Base-by-base conservation (phyloP, 345 rosid species). In the Aquilaria malaccensis region DNA sequence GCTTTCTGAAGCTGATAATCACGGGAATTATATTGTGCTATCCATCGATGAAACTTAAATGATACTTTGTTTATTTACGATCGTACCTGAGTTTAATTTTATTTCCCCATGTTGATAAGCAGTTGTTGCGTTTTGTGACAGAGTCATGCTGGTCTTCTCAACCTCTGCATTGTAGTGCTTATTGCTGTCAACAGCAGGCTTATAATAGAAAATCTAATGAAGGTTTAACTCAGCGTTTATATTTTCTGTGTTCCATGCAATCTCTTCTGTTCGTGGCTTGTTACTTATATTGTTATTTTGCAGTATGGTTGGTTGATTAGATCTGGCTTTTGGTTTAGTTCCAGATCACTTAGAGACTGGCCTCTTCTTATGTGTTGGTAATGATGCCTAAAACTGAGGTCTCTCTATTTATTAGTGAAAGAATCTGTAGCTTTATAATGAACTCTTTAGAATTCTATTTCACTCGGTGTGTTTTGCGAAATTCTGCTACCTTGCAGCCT, bases 351-450 rank as follows among this genome's bases (percentile, higher is more conserved):
- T 70, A 81, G 95, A 69, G 99, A 94, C 67, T 94, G 99, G 99
- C 99, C 99, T 0, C 89, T 94, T 45, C 66, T 91, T 68, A 94
- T 94, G 99, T 88, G 97, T 81, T 90, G 99, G 99, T 94, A 86
- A 56, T 56, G 32, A 61, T 63, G 55, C n/a, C 43, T 31, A 33
- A 22, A 13, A 11, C 1, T 11, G 49, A 45, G 47, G 53, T 14
- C 6, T 46, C 15, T 22, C 50, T 51, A 61, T 62, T 30, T 30
- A 31, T 31, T 51, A 49, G 70, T 51, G 33, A 1, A 55, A 45
- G 53, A 64, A 53, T 33, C 12, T 13, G 12, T n/a, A 62, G 41
- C 14, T n/a, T 56, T 15, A 54, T 50, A 63, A 57, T 14, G 22
- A 1, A 45, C 45, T 31, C 59, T 63, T 33, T 50, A 30, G 60